Evolutionary conservation across 2,329 filamentous ascomycete genomes (phyloP), one percentile per base, ranked within the genome.

Genomic region (Colletotrichum musicola): DNA sequence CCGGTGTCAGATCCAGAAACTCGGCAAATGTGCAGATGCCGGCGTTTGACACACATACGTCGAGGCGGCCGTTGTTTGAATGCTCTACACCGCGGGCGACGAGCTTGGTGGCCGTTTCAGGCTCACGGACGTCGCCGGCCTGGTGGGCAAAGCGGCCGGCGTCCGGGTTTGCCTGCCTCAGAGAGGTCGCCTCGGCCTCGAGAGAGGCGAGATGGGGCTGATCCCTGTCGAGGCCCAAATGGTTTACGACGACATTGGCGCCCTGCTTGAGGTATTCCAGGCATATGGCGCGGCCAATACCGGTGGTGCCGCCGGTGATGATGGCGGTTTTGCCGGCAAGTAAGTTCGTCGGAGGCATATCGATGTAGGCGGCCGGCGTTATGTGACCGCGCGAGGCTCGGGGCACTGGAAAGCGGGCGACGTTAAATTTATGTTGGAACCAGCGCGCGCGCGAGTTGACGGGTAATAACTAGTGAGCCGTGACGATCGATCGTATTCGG

Each of bases 21-120:
- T 97, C 93, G 67, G 92, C 91, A 80, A 98, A 98, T 71, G 92
- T 88, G 84, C 94, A 97, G 68, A 97, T 88, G 6, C 94, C 94
- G 4, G 94, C 94, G 81, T 97, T 97, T 78, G 90, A 93, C 30
- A 97, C 92, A 79, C 95, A 95, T 6, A 97, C 84, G 79, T 94
- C 91, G 40, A 94, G 81, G 4, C 89, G 84, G 0, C 81, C 80
- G 4, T 81, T 77, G 14, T 85, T 84, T 77, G 89, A 92, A 66
- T 81, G 80, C 66, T 86, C 78, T 1, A 95, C 90, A 0, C 92
- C 90, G 71, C 86, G 84, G 13, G 83, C 81, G 6, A 97, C 90
- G 25, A 97, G 86, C 30, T 86, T 81, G 50, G 85, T 82, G 9
- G 92, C 93, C 0, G 93, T 95, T 69, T 89, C 87, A 0, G 92